phyloP scores from a whole-genome alignment of 192 early-diverging fungal species.

The Coemansia sp. region DNA sequence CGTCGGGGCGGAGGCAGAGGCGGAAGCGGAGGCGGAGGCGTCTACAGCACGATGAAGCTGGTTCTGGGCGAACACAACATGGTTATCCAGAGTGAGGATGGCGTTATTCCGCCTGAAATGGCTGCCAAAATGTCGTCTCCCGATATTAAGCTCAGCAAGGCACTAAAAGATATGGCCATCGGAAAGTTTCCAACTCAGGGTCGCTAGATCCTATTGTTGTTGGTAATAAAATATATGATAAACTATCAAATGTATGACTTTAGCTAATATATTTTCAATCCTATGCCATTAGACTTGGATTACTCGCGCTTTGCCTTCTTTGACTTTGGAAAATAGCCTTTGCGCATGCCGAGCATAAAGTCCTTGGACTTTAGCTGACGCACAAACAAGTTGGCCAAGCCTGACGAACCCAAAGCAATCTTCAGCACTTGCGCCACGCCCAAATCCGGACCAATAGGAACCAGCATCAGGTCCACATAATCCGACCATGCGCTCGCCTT shows the following conservation, averaged over 20 bases:
- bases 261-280: no score
- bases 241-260: no score
- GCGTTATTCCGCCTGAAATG: conserved; percentile 32
- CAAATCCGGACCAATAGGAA: conserved; percentile 41
- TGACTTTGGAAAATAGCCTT: conserved; percentile 13
- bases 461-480: conserved; percentile 38
- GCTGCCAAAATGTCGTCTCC: conserved; percentile 34
- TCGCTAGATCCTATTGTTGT: neutral
- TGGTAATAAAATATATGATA: no score
- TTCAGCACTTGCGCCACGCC: conserved; percentile 41
- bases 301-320: conserved; percentile 18
- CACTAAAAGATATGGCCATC: conserved; percentile 14
- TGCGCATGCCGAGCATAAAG: conserved; percentile 49
- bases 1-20: neutral
- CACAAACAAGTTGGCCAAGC: conserved; percentile 27
- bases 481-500: conserved; percentile 30
- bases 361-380: conserved; percentile 38
- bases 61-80: conserved; percentile 38
- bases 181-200: conserved; percentile 14
- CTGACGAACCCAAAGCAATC: conserved; percentile 25
- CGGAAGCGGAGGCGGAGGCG: no score
- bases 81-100: conserved; percentile 33
- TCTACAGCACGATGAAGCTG: conserved; percentile 42
- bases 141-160: conserved; percentile 50
- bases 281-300: no score